Conservation (phyloP, 2,329 filamentous ascomycete genomes). For the Cadophora gregata region DNA sequence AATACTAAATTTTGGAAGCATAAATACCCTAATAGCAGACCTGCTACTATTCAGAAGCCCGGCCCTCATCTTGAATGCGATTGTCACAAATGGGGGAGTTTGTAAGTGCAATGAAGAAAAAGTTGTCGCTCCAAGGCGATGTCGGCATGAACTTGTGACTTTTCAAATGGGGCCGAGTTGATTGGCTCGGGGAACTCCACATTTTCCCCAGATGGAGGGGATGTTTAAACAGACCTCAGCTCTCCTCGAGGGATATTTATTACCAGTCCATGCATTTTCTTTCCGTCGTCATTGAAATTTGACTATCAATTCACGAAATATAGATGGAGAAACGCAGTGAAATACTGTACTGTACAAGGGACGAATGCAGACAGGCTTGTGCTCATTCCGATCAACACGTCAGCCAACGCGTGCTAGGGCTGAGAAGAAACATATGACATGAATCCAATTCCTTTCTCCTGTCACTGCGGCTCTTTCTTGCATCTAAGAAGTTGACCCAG, state of each 20-base stretch:
- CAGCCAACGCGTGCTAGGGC: too few relatives aligned
- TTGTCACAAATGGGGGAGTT: background rate
- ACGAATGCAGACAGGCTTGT: too few relatives aligned
- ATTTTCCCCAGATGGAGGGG: constrained; percentile 14
- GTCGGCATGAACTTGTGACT: background rate
- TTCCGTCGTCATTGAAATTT: too few relatives aligned
- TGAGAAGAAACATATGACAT: too few relatives aligned
- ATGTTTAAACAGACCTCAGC: constrained; percentile 12
- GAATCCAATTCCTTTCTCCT: background rate
- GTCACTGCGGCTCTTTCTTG: background rate
- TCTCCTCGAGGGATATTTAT: background rate
- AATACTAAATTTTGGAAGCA: background rate
- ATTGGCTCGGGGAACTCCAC: constrained; percentile 14
- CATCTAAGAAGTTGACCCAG: background rate
- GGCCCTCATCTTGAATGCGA: constrained; percentile 39
- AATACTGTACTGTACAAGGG: background rate
- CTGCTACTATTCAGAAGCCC: constrained; percentile 43
- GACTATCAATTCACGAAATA: background rate
- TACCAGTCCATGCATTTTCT: background rate
- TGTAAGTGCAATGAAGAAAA: background rate
- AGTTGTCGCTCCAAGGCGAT: background rate
- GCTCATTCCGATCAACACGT: too few relatives aligned
- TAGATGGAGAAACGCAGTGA: background rate
- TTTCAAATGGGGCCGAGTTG: constrained; percentile 11
- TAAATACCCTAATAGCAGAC: constrained; percentile 41